These are phyloP conservation scores for Candida gigantensis DNA, from an alignment of 1,139 yeast species.

Conservation along the genomic window DNA sequence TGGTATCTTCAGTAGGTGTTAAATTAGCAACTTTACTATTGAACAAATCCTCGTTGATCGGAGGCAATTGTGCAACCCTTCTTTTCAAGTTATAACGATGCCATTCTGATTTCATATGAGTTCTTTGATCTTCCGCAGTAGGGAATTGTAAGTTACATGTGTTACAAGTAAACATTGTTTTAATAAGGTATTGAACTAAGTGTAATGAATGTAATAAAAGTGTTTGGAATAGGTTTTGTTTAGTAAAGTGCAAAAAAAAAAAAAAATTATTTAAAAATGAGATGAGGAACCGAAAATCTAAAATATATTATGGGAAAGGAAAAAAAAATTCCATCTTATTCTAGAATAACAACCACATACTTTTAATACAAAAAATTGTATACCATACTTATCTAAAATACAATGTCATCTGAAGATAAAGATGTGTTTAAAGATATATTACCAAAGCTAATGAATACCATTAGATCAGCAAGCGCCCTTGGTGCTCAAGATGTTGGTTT, in stretches of 20 bases:
- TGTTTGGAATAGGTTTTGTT: neutral
- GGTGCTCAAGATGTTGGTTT: conserved; percentile 82
- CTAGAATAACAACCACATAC: too few species aligned
- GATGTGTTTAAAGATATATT: conserved; percentile 26
- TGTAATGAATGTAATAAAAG: neutral
- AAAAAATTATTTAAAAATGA: neutral
- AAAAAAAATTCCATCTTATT: too few species aligned
- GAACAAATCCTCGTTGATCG: conserved; percentile 52
- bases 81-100: conserved; percentile 66
- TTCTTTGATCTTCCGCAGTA: conserved; percentile 42
- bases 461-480: conserved; percentile 70
- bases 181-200: neutral
- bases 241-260: conserved; percentile 1
- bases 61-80: conserved; percentile 59
- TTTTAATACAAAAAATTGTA: too few species aligned
- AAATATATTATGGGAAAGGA: neutral
- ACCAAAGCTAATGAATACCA: conserved; percentile 52
- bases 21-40: conserved; percentile 45
- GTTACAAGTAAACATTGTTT: conserved; percentile 42
- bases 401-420: conserved; percentile 10
- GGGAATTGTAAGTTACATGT: conserved; percentile 46
- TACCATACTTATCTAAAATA: too few species aligned
- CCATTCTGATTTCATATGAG: conserved; percentile 71
- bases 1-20: conserved; percentile 24
- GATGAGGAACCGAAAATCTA: neutral